A percentile compares a stretch with the other conserved stretches of the same genome.
Conservation (phyloP, 2,329 filamentous ascomycete genomes). For the Aschersonia sp. region DNA sequence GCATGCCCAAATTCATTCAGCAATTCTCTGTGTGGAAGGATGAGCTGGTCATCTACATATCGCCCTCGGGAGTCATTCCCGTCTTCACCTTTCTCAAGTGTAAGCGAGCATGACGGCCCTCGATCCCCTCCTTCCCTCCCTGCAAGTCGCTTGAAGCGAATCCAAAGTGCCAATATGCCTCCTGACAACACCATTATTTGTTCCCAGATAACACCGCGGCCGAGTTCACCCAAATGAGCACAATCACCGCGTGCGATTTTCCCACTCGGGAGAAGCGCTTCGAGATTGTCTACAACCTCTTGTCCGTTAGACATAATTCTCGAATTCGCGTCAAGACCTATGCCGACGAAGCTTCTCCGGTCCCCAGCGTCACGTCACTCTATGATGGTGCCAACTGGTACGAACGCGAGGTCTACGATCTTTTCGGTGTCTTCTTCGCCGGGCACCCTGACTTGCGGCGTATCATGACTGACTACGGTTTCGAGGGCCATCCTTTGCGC, state of each 20-base stretch:
- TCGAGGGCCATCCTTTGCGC: slow-evolving; percentile 90
- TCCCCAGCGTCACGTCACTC: slow-evolving; percentile 72
- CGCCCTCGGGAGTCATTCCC: slow-evolving; percentile 75
- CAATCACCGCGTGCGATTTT: slow-evolving; percentile 91
- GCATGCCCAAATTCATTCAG: slow-evolving; percentile 93
- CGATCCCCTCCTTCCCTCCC: neutral
- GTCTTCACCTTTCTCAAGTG: slow-evolving; percentile 89
- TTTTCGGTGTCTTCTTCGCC: slow-evolving; percentile 94
- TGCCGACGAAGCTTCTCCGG: slow-evolving; percentile 85
- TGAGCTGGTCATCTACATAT: slow-evolving; percentile 87
- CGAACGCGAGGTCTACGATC: slow-evolving; percentile 92
- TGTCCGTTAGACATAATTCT: slow-evolving; percentile 91
- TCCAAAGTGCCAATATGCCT: too few relatives aligned
- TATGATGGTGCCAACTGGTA: slow-evolving; percentile 98
- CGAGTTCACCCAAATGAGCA: slow-evolving; percentile 86
- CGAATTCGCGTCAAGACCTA: slow-evolving; percentile 98
- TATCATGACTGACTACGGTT: slow-evolving; percentile 99
- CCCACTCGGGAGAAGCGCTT: slow-evolving; percentile 92
- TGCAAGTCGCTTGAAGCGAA: too few relatives aligned
- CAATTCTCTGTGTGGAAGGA: slow-evolving; percentile 99
- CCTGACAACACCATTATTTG: neutral
- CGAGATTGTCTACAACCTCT: slow-evolving; percentile 94
- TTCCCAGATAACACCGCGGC: slow-evolving; percentile 79
- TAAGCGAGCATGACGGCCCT: slow-evolving; percentile 14
- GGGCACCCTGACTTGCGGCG: slow-evolving; percentile 89